Evolutionary conservation across 345 rosid genomes (phyloP), one percentile per base, ranked within the genome.

Genomic region (Tarenaya hassleriana): DNA sequence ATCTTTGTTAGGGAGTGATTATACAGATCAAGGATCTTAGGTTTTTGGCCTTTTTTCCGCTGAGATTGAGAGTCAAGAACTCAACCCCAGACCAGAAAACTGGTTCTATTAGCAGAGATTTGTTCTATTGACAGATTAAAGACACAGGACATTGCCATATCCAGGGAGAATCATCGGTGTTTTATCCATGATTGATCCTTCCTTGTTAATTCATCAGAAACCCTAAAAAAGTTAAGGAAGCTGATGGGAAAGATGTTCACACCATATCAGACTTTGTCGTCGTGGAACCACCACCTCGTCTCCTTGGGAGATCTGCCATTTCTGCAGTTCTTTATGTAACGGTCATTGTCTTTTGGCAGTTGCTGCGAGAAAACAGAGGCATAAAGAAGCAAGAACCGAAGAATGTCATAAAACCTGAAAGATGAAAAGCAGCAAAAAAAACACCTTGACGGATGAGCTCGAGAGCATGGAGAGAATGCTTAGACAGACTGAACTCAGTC

Each of bases 241-340:
- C 18, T 12, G 7, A 10, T 5, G 42, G 52, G 46, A 41, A 5
- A 18, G 48, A 43, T 49, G 34, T 47, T 78, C 29, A 24, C 3
- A 24, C 5, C 29, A 24, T 24, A 2, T 24, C 29, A 92, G 50
- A 92, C 95, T 73, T 91, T 91, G 55, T 91, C 96, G 32, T 88
- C 98, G 49, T 92, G 97, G 74, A 92, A 92, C 80, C 96, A 76
- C 98, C 98, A 92, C 77, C 95, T 81, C 31, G 98, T 92, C 82
- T 92, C 95, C 81, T 88, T 92, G 0, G 98, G 98, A 60, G 97
- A 88, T 61, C 86, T 73, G 12, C 98, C 98, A 39, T 88, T 88
- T 65, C 88, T 81, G 68, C 98, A 92, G 69, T 83, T 88, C 88
- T 71, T 85, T 54, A 88, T 86, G 63, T 92, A 92, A 18, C 90